phyloP scores from a whole-genome alignment of 1,284 basidiomycete species.

The Rhizoctonia solani region DNA sequence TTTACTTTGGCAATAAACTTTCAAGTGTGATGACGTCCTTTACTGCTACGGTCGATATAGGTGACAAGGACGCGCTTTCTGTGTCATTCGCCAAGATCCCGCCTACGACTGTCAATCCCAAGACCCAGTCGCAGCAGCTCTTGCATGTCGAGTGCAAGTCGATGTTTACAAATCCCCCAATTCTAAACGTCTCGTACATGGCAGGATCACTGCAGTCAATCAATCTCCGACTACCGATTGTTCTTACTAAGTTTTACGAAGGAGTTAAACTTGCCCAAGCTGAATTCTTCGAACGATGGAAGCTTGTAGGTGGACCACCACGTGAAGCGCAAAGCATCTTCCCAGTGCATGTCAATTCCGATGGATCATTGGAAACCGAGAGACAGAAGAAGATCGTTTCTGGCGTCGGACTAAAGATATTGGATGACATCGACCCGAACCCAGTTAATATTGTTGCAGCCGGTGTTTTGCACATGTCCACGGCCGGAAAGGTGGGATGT shows the following conservation, averaged over 20 bases:
- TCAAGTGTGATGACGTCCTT: conserved; percentile 85
- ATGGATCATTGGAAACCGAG: conserved; percentile 72
- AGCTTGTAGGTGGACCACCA: conserved; percentile 91
- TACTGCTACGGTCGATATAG: conserved; percentile 78
- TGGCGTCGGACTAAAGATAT: conserved; percentile 75
- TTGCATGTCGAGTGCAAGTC: conserved; percentile 94
- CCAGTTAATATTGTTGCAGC: conserved; percentile 87
- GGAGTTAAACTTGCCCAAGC: conserved; percentile 80
- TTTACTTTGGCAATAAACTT: conserved; percentile 97
- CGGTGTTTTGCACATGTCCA: conserved; percentile 87
- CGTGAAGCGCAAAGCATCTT: conserved; percentile 91
- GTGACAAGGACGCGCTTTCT: conserved; percentile 73
- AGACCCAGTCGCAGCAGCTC: conserved; percentile 90
- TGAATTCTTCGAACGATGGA: conserved; percentile 98
- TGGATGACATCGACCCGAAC: conserved; percentile 86
- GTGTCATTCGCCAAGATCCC: conserved; percentile 90
- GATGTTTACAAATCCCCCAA: conserved; percentile 75
- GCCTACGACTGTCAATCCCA: conserved; percentile 74
- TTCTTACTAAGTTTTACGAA: conserved; percentile 91
- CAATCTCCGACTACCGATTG: conserved; percentile 82
- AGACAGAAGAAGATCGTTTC: conserved; percentile 76
- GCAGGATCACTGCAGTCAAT: conserved; percentile 90
- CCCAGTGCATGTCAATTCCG: conserved; percentile 68
- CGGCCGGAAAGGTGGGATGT: conserved; percentile 92
- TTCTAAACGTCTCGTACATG: conserved; percentile 89